Conservation (phyloP, 257 asterid species). For the Paraleonurus japonicus region DNA sequence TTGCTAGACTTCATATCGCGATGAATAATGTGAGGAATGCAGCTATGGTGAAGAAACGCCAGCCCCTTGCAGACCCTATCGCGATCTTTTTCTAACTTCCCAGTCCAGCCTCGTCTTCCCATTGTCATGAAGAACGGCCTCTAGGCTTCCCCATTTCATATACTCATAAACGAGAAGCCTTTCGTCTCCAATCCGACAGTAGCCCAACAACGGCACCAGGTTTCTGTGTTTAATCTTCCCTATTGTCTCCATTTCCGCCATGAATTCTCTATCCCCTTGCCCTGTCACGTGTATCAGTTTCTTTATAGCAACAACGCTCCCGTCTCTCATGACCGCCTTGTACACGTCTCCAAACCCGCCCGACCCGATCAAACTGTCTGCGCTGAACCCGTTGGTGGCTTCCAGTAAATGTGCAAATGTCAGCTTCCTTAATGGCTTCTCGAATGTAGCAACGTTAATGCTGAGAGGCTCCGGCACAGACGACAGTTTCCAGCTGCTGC, state of each 20-base stretch:
- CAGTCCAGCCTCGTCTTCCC: slow-evolving; percentile 51
- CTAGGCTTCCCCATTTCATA: slow-evolving; percentile 95
- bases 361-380: slow-evolving; percentile 80
- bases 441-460: slow-evolving; percentile 89
- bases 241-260: slow-evolving; percentile 98
- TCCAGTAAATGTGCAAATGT: slow-evolving; percentile 85
- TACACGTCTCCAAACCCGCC: slow-evolving; percentile 98
- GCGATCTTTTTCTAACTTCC: slow-evolving; percentile 78
- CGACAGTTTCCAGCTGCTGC: slow-evolving; percentile 88
- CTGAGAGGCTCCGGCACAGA: slow-evolving; percentile 86
- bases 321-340: slow-evolving; percentile 76
- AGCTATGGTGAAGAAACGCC: slow-evolving; percentile 95
- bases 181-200: slow-evolving; percentile 87
- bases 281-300: slow-evolving; percentile 78
- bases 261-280: slow-evolving; percentile 93
- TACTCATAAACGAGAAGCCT: slow-evolving; percentile 86
- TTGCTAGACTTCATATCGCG: slow-evolving; percentile 98
- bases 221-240: slow-evolving; percentile 92
- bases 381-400: slow-evolving; percentile 89
- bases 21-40: slow-evolving; percentile 93
- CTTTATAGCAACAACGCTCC: slow-evolving; percentile 81
- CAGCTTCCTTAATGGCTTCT: slow-evolving; percentile 82
- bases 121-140: slow-evolving; percentile 68
- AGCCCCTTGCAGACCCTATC: slow-evolving; percentile 92
- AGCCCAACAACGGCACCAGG: slow-evolving; percentile 83